Evolutionary conservation across 108 stramenopile genomes (phyloP).

Genomic region (Schizochytrium sp.): DNA sequence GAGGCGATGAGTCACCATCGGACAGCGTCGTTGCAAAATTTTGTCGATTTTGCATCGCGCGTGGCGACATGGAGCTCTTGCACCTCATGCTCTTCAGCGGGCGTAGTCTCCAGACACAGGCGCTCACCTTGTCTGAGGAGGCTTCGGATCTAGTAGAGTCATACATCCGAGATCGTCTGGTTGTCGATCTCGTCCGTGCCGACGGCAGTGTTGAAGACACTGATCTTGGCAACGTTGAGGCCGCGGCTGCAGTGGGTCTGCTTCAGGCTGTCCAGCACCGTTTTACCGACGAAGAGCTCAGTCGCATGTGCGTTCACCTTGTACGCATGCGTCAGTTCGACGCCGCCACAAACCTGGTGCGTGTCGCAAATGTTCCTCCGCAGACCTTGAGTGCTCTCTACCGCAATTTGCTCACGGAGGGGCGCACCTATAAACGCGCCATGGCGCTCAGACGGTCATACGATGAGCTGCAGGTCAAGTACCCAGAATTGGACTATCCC

Average conservation of each 20-base stretch:
- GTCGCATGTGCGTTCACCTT: not conserved
- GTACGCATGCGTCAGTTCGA: not conserved
- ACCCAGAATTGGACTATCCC: not conserved
- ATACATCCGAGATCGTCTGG: not conserved
- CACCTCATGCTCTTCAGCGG: not conserved
- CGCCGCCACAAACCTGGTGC: not conserved
- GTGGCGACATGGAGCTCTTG: not conserved
- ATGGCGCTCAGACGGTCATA: not conserved
- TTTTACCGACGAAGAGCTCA: not conserved
- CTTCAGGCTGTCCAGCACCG: not conserved
- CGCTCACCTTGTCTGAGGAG: not conserved
- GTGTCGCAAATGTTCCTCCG: not conserved
- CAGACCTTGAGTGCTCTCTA: not conserved
- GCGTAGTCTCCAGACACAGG: not conserved
- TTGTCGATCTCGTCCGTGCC: not conserved
- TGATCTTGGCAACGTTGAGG: not conserved
- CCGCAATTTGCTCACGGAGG: not conserved
- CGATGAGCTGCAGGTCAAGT: not conserved
- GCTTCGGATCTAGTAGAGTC: not conserved
- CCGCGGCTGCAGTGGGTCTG: not conserved
- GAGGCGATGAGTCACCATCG: not conserved
- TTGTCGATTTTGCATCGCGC: not conserved
- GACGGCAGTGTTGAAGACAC: not conserved
- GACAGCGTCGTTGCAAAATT: not conserved
- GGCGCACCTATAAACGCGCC: not conserved